These are phyloP conservation scores for Fusarium euwallaceae DNA, from an alignment of 2,329 filamentous ascomycete species.

Conservation along the genomic window DNA sequence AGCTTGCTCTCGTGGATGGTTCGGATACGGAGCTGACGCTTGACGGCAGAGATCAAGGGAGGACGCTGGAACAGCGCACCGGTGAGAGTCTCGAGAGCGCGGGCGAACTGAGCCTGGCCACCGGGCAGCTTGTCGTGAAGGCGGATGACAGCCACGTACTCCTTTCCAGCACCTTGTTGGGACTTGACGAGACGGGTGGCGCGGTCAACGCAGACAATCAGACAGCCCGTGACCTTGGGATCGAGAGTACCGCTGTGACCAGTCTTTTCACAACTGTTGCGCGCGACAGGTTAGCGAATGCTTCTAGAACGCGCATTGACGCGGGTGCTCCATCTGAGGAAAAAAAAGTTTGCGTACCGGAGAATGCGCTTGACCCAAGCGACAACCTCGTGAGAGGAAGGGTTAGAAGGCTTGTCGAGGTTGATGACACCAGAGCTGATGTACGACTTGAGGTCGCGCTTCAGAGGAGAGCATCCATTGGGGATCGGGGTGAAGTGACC, in stretches of 20 bases:
- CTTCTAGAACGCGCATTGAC: constrained; percentile 25
- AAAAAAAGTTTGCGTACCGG: constrained; percentile 66
- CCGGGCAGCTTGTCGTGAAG: constrained; percentile 96
- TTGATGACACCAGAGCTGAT: constrained; percentile 98
- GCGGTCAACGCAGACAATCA: constrained; percentile 96
- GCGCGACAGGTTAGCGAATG: constrained; percentile 22
- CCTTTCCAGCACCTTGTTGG: constrained; percentile 98
- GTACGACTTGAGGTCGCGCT: constrained; percentile 96
- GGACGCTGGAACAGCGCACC: constrained; percentile 94
- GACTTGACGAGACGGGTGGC: constrained; percentile 98
- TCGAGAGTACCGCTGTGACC: constrained; percentile 98
- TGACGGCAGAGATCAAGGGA: constrained; percentile 97
- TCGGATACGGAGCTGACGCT: constrained; percentile 97
- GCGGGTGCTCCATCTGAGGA: constrained; percentile 3
- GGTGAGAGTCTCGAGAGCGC: constrained; percentile 94
- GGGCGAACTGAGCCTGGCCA: constrained; percentile 91
- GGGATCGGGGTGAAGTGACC: constrained; percentile 98
- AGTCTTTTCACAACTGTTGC: constrained; percentile 79
- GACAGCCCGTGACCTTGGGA: constrained; percentile 95
- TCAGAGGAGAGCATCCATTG: constrained; percentile 89
- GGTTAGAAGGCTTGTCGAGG: constrained; percentile 88
- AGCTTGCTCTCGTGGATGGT: constrained; percentile 98
- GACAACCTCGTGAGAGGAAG: constrained; percentile 97
- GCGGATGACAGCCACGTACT: constrained; percentile 96
- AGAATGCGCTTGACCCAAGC: constrained; percentile 99